Base-by-base conservation (phyloP, 768 basidiomycete genomes). In the Rubroboletus satanas region DNA sequence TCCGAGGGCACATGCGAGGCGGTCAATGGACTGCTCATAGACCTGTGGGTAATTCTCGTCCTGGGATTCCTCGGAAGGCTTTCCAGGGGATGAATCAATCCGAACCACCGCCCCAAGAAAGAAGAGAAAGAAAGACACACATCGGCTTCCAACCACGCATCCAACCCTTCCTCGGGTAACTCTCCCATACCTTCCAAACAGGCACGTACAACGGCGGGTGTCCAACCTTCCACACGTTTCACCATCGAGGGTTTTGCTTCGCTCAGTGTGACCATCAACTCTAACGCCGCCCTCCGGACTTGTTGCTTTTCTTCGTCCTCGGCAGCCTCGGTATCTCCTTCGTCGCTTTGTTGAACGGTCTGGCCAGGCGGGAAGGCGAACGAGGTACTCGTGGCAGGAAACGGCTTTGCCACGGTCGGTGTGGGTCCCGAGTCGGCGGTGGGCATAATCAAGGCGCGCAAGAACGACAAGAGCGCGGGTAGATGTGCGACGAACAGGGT, bases 161-260 rank as follows among this genome's bases (percentile, higher is more conserved):
- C 76, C 52, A 83, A 67, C 54, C 62, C 70, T 37, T 82, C 86
- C 38, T 87, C 85, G 0, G 84, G 82, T 18, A 91, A 74, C 68
- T 89, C 88, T 17, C 86, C 83, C 83, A 93, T 88, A 3, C 88
- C 89, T 67, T 92, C 89, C 37, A 92, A 66, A 70, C 88, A 91
- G 8, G 87, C 87, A 2, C 87, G 75, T 0, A 93, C 86, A 37
- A 90, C 71, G 15, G 83, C 77, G 8, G 76, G 77, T 1, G 84
- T 82, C 90, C 90, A 93, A 0, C 85, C 88, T 23, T 79, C 76
- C 0, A 83, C 81, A 38, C 82, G 78, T 59, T 79, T 77, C 7
- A 87, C 88, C 82, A 91, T 86, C 5, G 73, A 71, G 0, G 90
- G 84, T 35, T 79, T 77, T 3, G 88, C 81, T 69, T 95, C 92